phyloP scores from a whole-genome alignment of 768 basidiomycete genomes.

The Suillus subalutaceus region DNA sequence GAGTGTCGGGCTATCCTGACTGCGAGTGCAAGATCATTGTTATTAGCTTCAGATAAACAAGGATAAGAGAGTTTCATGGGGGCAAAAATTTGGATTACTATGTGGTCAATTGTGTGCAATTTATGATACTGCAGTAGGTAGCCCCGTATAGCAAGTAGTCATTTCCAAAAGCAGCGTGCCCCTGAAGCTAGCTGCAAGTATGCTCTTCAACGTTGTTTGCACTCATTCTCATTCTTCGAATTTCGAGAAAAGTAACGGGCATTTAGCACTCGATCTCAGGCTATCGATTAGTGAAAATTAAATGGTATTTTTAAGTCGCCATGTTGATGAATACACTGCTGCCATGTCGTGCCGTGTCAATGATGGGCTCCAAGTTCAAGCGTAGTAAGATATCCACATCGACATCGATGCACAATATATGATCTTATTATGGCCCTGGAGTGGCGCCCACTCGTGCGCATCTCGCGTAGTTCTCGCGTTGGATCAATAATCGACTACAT shows the following conservation, averaged over 20 bases:
- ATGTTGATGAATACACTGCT: not conserved
- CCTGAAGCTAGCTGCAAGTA: not conserved
- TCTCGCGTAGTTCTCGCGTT: not conserved
- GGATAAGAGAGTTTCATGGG: constrained; percentile 73
- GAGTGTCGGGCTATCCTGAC: constrained; percentile 87
- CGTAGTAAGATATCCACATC: not conserved
- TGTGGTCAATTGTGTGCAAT: constrained; percentile 2
- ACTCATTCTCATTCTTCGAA: too few species aligned
- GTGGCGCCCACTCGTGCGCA: not conserved
- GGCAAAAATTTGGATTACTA: not conserved
- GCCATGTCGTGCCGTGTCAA: not conserved
- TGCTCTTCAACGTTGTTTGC: too few species aligned
- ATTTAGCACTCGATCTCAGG: not conserved
- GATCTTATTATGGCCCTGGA: not conserved
- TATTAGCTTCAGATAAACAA: constrained; percentile 51
- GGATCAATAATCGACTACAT: not conserved
- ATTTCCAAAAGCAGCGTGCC: not conserved
- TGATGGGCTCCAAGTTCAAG: not conserved
- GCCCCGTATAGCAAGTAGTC: not conserved
- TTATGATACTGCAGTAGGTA: not conserved
- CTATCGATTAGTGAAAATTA: not conserved
- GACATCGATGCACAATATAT: too few species aligned
- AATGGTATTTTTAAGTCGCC: not conserved
- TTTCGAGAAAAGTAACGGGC: not conserved
- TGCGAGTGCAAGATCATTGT: constrained; percentile 53